phyloP scores from a whole-genome alignment of 371 early-diverging fungal genomes.

The Blastocladiella emersonii region DNA sequence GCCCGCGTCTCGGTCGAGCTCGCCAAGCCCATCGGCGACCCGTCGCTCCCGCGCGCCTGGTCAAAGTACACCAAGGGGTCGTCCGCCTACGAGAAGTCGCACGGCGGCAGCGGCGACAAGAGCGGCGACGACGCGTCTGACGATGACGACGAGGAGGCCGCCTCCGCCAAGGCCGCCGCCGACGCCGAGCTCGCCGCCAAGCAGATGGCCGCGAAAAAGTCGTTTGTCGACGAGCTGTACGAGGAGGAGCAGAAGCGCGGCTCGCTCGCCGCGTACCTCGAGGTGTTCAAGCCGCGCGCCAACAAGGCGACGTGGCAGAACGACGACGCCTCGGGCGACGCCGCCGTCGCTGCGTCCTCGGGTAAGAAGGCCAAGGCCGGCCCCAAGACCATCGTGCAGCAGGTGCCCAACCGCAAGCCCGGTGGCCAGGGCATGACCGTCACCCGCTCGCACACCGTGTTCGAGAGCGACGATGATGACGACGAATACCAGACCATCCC shows the following conservation, averaged over 20 bases:
- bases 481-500: slow-evolving; percentile 26
- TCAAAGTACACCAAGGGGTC: slow-evolving; percentile 65
- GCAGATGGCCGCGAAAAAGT: not conserved
- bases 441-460: slow-evolving; percentile 39
- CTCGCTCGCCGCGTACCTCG: slow-evolving; percentile 73
- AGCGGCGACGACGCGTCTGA: not conserved
- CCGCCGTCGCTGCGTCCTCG: slow-evolving; percentile 11
- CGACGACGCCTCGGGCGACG: slow-evolving; percentile 42
- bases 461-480: slow-evolving; percentile 43
- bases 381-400: slow-evolving; percentile 27
- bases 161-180: slow-evolving; percentile 12
- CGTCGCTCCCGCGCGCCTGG: slow-evolving; percentile 77
- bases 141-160: slow-evolving; percentile 10
- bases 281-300: slow-evolving; percentile 74
- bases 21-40: slow-evolving; percentile 67
- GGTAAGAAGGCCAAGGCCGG: slow-evolving; percentile 10
- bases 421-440: slow-evolving; percentile 41
- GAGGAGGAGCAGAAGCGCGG: slow-evolving; percentile 49
- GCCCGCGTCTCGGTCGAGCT: slow-evolving; percentile 69
- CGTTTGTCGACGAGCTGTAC: slow-evolving; percentile 21
- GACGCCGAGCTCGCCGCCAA: slow-evolving; percentile 2
- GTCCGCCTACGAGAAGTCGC: slow-evolving; percentile 39
- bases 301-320: slow-evolving; percentile 81
- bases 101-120: not conserved
- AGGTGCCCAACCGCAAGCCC: slow-evolving; percentile 39